Conservation (phyloP, 2,329 filamentous ascomycete species). For the Xylaria hypoxylon region DNA sequence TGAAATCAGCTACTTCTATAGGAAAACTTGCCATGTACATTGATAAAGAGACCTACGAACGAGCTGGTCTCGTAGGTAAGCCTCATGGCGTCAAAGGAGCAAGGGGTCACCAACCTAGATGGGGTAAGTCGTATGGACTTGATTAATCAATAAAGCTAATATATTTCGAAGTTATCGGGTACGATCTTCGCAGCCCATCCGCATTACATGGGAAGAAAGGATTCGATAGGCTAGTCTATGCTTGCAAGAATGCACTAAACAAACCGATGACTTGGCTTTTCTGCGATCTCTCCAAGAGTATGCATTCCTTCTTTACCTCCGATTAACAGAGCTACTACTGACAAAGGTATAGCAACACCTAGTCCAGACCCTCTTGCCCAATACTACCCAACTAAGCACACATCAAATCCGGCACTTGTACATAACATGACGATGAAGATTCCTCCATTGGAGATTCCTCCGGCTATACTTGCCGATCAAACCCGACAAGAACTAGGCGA, state of each 20-base stretch:
- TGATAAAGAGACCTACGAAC: constrained; percentile 84
- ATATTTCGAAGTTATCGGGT: constrained; percentile 72
- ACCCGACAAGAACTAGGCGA: constrained; percentile 69
- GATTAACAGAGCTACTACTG: constrained; percentile 18
- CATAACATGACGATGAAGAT: constrained; percentile 47
- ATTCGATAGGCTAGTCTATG: constrained; percentile 82
- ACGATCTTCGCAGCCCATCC: constrained; percentile 77
- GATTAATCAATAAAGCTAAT: constrained; percentile 45
- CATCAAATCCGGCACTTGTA: constrained; percentile 51
- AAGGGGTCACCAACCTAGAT: constrained; percentile 74
- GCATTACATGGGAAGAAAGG: constrained; percentile 88
- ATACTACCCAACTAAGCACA: constrained; percentile 59
- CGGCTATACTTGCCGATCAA: constrained; percentile 50
- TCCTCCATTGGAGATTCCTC: constrained; percentile 52
- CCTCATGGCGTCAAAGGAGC: constrained; percentile 70
- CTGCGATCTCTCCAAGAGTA: constrained; percentile 69
- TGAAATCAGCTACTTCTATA: constrained; percentile 28
- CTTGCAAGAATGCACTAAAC: constrained; percentile 80
- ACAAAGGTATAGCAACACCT: constrained; percentile 54
- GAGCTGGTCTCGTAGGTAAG: constrained; percentile 81
- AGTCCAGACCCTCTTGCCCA: constrained; percentile 62
- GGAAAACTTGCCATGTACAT: constrained; percentile 81
- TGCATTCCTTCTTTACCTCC: constrained; percentile 30
- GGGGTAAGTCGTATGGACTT: constrained; percentile 64
- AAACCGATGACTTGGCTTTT: constrained; percentile 81